Percentiles rank a stretch among this genome's conserved stretches.
These are phyloP conservation scores for Erysiphe neolycopersici DNA, from an alignment of 2,329 filamentous ascomycete genomes.

Conservation along the genomic window DNA sequence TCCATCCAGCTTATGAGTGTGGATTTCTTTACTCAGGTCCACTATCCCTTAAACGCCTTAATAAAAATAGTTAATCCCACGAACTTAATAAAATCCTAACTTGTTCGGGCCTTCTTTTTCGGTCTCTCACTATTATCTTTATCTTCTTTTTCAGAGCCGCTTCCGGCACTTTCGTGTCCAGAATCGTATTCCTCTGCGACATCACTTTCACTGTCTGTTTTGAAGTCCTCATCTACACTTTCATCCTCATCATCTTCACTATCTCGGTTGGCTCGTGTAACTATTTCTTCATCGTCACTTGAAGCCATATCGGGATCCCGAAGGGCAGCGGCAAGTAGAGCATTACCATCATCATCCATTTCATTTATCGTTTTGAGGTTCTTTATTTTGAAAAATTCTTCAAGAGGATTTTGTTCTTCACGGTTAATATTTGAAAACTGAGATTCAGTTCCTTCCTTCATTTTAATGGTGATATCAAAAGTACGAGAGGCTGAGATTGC, in stretches of 20 bases:
- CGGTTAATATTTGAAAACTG: conserved; percentile 99
- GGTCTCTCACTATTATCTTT: conserved; percentile 27
- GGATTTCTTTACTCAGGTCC: too few relatives aligned
- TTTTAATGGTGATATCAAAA: conserved; percentile 81
- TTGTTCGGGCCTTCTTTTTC: conserved; percentile 20
- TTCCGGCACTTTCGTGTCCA: conserved; percentile 62
- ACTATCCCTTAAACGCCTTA: too few relatives aligned
- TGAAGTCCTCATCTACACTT: conserved; percentile 87
- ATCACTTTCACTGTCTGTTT: conserved; percentile 74
- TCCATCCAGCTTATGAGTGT: too few relatives aligned
- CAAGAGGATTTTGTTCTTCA: conserved; percentile 88
- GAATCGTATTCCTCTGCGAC: conserved; percentile 93
- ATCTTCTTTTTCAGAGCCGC: conserved; percentile 21
- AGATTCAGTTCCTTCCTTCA: conserved; percentile 76
- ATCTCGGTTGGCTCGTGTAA: conserved; percentile 46
- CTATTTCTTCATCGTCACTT: conserved; percentile 60
- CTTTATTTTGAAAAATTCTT: conserved; percentile 93
- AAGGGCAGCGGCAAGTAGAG: conserved; percentile 58
- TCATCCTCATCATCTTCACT: conserved; percentile 92
- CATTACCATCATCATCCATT: conserved; percentile 59
- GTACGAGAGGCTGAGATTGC: conserved; percentile 83
- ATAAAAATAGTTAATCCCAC: too few relatives aligned
- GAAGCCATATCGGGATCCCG: conserved; percentile 46
- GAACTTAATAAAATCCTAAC: background rate
- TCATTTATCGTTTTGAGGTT: conserved; percentile 93